phyloP scores from a whole-genome alignment of 2,329 filamentous ascomycete genomes.

The Dothideomycetes sp. region DNA sequence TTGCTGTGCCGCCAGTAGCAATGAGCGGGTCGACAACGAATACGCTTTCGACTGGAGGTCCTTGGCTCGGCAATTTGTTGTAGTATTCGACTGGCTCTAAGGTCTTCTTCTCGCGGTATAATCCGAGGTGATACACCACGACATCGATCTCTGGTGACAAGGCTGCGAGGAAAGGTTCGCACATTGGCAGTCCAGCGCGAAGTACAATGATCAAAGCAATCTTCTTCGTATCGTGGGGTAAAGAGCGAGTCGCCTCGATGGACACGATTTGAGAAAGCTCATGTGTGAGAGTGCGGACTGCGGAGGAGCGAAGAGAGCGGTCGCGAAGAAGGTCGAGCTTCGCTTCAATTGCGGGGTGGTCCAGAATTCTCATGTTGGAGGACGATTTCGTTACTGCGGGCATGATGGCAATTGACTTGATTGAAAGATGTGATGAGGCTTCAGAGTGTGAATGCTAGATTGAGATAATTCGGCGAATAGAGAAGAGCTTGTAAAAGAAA shows the following conservation, averaged over 20 bases:
- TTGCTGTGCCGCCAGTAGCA: conserved; percentile 81
- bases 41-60: conserved; percentile 47
- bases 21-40: conserved; percentile 88
- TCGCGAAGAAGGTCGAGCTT: not conserved
- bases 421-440: no score
- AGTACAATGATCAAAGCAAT: conserved; percentile 45
- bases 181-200: conserved; percentile 84
- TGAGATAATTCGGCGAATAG: no score
- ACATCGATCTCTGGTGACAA: conserved; percentile 57
- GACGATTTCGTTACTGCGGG: not conserved
- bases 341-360: not conserved
- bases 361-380: not conserved
- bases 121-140: conserved; percentile 82
- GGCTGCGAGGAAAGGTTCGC: conserved; percentile 42
- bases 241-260: not conserved
- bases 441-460: no score
- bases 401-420: not conserved
- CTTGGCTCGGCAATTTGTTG: conserved; percentile 68
- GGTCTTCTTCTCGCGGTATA: conserved; percentile 81
- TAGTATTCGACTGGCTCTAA: conserved; percentile 93
- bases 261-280: not conserved
- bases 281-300: not conserved
- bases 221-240: not conserved
- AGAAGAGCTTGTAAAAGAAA: no score
- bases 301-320: not conserved